phyloP scores from a whole-genome alignment of 140 eudicot genomes.

The Stevia rebaudiana region DNA sequence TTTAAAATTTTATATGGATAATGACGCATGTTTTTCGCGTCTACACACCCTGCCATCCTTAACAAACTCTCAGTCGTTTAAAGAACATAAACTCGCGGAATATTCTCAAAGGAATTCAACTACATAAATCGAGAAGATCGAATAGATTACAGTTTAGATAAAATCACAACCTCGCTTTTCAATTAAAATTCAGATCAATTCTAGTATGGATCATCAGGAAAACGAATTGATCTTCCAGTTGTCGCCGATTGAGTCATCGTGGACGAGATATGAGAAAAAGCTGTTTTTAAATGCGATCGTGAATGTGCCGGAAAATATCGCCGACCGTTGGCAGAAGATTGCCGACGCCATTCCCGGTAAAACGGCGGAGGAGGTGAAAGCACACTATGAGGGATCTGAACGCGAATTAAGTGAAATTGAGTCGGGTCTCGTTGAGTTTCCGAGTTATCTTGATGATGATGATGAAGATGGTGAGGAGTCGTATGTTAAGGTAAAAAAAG shows the following conservation, averaged over 20 bases:
- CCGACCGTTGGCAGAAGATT: conserved; percentile 46
- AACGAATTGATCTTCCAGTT: neutral
- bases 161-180: neutral
- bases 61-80: neutral
- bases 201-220: neutral
- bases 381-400: conserved; percentile 34
- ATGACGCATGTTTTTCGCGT: neutral
- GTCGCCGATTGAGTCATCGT: conserved; percentile 3
- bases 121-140: neutral
- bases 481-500: neutral
- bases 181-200: neutral
- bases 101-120: neutral
- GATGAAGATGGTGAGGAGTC: neutral
- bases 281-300: conserved; percentile 50
- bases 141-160: neutral
- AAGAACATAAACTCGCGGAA: neutral
- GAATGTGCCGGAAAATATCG: conserved; percentile 25
- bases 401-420: conserved; percentile 47
- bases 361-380: conserved; percentile 41
- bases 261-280: conserved; percentile 44
- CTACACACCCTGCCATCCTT: neutral
- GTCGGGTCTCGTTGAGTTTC: conserved; percentile 49
- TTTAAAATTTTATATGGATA: neutral
- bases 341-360: conserved; percentile 56
- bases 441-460: conserved; percentile 34